Evolutionary conservation across 1,139 yeast genomes (phyloP).

Genomic region (Taiozyma onychis): DNA sequence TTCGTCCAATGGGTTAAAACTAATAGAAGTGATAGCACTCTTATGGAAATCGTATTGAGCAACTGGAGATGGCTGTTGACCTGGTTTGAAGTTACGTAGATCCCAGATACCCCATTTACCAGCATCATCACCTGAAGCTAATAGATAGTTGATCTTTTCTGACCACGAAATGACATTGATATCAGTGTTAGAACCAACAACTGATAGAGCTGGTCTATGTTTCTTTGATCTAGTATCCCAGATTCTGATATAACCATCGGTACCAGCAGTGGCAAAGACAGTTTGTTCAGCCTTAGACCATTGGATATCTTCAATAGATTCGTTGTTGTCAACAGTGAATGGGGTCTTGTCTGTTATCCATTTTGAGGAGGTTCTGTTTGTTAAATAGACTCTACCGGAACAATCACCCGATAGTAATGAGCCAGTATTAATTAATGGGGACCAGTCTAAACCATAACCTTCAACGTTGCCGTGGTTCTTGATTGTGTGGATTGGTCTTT

Average conservation of each 20-base stretch:
- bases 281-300: conserved; percentile 93
- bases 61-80: conserved; percentile 62
- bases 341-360: conserved; percentile 90
- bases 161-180: conserved; percentile 97
- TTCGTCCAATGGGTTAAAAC: conserved; percentile 94
- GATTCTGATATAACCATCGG: conserved; percentile 86
- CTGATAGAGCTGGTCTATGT: conserved; percentile 85
- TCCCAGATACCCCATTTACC: conserved; percentile 99
- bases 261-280: conserved; percentile 90
- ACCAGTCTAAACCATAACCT: conserved; percentile 98
- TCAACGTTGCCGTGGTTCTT: conserved; percentile 90
- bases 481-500: conserved; percentile 82
- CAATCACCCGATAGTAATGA: conserved; percentile 86
- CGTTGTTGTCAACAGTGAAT: conserved; percentile 56
- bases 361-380: conserved; percentile 68
- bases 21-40: conserved; percentile 85
- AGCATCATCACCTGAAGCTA: conserved; percentile 96
- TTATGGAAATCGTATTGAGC: conserved; percentile 95
- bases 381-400: conserved; percentile 73
- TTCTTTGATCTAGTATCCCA: conserved; percentile 97
- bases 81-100: conserved; percentile 72
- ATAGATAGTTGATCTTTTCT: conserved; percentile 72
- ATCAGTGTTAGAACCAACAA: conserved; percentile 77
- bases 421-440: conserved; percentile 77
- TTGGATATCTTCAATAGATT: conserved; percentile 89